phyloP scores from a whole-genome alignment of 2,329 filamentous ascomycete genomes.

The Helotiales sp. region DNA sequence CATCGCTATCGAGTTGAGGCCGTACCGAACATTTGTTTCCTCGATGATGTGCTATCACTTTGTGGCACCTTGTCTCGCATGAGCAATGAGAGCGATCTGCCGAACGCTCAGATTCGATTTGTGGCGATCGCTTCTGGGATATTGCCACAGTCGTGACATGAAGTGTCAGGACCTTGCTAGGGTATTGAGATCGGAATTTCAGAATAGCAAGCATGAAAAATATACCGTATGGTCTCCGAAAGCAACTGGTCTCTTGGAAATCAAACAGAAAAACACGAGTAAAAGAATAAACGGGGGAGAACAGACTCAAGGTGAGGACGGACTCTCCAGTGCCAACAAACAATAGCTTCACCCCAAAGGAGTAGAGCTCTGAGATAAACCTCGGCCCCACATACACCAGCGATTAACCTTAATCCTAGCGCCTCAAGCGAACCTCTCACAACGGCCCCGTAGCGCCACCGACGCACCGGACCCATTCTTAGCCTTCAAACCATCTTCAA shows the following conservation, averaged over 20 bases:
- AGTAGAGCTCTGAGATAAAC: background rate
- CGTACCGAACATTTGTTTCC: too few species aligned
- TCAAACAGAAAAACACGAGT: background rate
- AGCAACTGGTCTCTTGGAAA: background rate
- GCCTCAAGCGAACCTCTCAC: background rate
- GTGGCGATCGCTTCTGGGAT: background rate
- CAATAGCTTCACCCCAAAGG: too few species aligned
- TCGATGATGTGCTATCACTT: too few species aligned
- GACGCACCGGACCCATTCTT: background rate
- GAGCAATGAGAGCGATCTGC: background rate
- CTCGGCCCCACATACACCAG: background rate
- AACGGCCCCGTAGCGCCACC: background rate
- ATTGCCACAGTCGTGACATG: background rate
- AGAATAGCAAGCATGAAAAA: background rate
- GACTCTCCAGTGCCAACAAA: too few species aligned
- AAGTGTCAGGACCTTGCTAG: background rate
- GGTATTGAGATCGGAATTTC: background rate
- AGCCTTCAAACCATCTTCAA: constrained; percentile 5
- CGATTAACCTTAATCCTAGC: constrained; percentile 4
- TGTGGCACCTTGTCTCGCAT: background rate
- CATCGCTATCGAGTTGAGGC: too few species aligned
- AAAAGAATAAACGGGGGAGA: too few species aligned
- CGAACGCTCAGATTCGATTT: background rate
- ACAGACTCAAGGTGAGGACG: too few species aligned
- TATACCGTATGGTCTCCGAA: too few species aligned